Evolutionary conservation across 1,284 basidiomycete species (phyloP).

Genomic region (Microbotryum saponariae): DNA sequence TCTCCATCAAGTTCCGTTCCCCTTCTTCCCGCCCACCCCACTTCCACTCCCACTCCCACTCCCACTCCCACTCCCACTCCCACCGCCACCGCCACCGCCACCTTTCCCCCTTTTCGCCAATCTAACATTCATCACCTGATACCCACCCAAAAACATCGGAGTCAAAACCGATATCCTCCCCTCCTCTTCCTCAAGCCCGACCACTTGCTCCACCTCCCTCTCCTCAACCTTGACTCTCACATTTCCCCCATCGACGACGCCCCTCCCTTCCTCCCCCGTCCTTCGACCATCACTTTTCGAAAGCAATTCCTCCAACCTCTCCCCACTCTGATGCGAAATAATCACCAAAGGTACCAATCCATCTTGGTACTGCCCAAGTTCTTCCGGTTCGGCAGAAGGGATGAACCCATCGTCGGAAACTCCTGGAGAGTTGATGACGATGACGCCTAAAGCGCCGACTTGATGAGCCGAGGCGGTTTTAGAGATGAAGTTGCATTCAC

Average conservation of each 20-base stretch:
- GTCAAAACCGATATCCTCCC: slow-evolving; percentile 9
- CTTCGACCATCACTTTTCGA: background rate
- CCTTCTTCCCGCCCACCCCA: too few species aligned
- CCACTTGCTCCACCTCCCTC: too few species aligned
- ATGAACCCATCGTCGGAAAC: slow-evolving; percentile 22
- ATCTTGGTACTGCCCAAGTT: slow-evolving; percentile 7
- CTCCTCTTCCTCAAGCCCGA: slow-evolving; percentile 20
- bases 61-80: too few species aligned
- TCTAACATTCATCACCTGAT: slow-evolving; percentile 18
- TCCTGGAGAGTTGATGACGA: slow-evolving; percentile 18
- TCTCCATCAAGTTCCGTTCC: too few species aligned
- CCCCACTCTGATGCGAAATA: slow-evolving; percentile 17
- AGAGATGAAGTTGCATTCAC: slow-evolving; percentile 32
- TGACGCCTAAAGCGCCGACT: slow-evolving; percentile 28
- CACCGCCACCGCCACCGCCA: too few species aligned
- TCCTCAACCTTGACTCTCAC: slow-evolving; percentile 39
- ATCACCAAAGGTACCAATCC: slow-evolving; percentile 28
- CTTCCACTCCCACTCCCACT: too few species aligned
- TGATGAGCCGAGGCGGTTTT: slow-evolving; percentile 30
- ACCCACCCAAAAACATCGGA: slow-evolving; percentile 20
- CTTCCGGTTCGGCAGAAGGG: slow-evolving; percentile 20
- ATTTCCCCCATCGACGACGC: slow-evolving; percentile 7
- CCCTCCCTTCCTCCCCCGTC: background rate
- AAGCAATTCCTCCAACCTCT: slow-evolving; percentile 15
- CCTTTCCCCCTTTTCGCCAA: background rate